phyloP scores from a whole-genome alignment of 176 grass and related monocot species.

The bread wheat (Triticum aestivum) region DNA sequence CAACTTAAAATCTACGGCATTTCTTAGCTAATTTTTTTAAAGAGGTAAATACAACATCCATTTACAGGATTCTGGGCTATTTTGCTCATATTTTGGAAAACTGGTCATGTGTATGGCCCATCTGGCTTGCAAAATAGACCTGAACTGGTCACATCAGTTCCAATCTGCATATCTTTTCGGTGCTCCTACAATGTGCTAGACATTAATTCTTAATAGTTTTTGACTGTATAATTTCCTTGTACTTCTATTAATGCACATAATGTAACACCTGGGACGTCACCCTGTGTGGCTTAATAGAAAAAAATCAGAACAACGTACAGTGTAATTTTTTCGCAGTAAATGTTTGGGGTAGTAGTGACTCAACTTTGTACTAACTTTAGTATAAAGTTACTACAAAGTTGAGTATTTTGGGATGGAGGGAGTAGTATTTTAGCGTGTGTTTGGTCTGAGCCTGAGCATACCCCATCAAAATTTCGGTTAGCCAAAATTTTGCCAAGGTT shows the following conservation, averaged over 20 bases:
- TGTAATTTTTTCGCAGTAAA: neutral
- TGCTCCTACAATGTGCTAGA: neutral
- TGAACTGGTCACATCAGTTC: no score
- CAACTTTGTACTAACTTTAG: no score
- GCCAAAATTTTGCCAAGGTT: neutral
- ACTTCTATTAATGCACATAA: neutral
- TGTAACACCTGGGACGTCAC: neutral
- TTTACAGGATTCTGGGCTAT: neutral
- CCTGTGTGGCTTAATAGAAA: neutral
- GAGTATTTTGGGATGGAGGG: neutral
- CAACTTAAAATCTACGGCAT: neutral
- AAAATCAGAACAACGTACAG: neutral
- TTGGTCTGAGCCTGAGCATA: neutral
- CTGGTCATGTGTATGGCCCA: neutral
- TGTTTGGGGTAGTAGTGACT: neutral
- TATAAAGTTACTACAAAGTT: no score
- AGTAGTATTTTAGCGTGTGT: neutral
- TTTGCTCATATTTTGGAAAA: conserved; percentile 5
- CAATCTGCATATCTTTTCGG: no score
- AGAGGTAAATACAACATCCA: no score
- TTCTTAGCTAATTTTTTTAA: neutral
- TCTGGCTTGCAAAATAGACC: no score
- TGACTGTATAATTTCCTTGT: neutral
- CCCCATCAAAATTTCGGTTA: neutral
- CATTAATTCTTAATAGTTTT: neutral